Base-by-base conservation (phyloP, 2,329 filamentous ascomycete species). In the Aspergillus flavus region DNA sequence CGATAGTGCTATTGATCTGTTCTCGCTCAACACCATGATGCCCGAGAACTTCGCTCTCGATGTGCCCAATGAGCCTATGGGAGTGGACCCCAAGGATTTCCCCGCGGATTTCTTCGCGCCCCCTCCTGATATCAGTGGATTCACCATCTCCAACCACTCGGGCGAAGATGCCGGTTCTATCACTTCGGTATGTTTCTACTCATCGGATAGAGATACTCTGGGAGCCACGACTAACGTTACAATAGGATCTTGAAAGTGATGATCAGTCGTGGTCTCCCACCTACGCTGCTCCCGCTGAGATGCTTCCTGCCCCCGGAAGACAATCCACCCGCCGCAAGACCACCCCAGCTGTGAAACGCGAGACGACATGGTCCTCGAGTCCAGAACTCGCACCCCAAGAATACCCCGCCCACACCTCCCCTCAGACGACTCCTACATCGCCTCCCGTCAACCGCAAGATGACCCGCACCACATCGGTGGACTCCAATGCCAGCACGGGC, bases 1-100 rank as follows among this genome's bases (percentile, higher is more conserved):
- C 57, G 74, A 76, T 63, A 75, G 67, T 55, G 70, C 73, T 26
- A 74, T 76, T 58, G 74, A 76, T 61, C 67, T 77, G 16, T 76
- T 76, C 64, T 69, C 73, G 23, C 57, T 75, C 52, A 73, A 75
- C 60, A 69, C 74, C 30, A 68, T 71, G 58, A 68, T 75, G 36
- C 74, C 74, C 56, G 71, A 76, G 57, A 61, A 71, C 11, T 70
- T 73, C 46, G 61, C 71, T 2, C 68, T 76, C 60, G 75, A 76
- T 36, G 71, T 76, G 28, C 63, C 72, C 45, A 72, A 74, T 54
- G 72, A 70, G 32, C 52, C 52, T 23, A 64, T 72, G n/a, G 66
- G 61, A 7, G 55, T 70, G 41, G 73, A 75, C 28, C 61, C 73
- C 14, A 76, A 75, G 59, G 69, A 73, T n/a, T 62, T 75, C 26